Evolutionary conservation across 2,329 filamentous ascomycete genomes (phyloP).

Genomic region (Venturia aucupariae): DNA sequence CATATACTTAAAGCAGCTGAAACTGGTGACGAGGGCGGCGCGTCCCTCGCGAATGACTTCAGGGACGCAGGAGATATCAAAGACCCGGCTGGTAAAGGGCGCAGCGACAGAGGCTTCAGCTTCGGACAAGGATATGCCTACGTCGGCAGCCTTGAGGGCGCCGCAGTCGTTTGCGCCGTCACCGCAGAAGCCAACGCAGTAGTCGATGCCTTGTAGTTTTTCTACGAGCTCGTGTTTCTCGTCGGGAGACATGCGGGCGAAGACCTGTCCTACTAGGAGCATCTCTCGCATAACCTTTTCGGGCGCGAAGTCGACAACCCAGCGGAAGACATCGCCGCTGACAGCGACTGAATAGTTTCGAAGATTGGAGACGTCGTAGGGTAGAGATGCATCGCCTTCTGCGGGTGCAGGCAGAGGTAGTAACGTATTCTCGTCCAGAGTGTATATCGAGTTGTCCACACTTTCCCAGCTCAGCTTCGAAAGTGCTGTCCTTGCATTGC

Average conservation of each 20-base stretch:
- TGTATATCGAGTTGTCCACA: conserved; percentile 75
- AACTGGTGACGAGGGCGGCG: conserved; percentile 92
- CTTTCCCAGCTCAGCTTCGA: conserved; percentile 81
- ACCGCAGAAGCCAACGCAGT: conserved; percentile 91
- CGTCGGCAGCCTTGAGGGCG: conserved; percentile 91
- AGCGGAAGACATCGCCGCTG: conserved; percentile 89
- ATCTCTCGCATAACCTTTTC: conserved; percentile 75
- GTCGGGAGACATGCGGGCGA: conserved; percentile 96
- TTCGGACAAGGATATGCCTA: conserved; percentile 93
- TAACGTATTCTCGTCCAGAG: conserved; percentile 70
- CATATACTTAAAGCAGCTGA: conserved; percentile 99
- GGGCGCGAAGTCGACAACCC: conserved; percentile 85
- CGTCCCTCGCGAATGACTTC: conserved; percentile 89
- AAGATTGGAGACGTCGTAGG: conserved; percentile 73
- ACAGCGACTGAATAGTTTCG: conserved; percentile 83
- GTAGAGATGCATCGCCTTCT: conserved; percentile 70
- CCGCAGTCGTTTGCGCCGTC: conserved; percentile 97
- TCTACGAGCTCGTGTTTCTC: conserved; percentile 97
- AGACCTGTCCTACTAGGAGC: conserved; percentile 85
- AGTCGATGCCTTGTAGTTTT: conserved; percentile 92
- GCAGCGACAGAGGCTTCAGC: conserved; percentile 97
- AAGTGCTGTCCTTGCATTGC: conserved; percentile 63
- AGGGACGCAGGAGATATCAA: conserved; percentile 92
- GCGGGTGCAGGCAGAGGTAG: conserved; percentile 64
- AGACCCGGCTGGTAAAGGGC: conserved; percentile 88